Conservation (phyloP, 495 filamentous ascomycete genomes). For the Xeromyces bisporus region DNA sequence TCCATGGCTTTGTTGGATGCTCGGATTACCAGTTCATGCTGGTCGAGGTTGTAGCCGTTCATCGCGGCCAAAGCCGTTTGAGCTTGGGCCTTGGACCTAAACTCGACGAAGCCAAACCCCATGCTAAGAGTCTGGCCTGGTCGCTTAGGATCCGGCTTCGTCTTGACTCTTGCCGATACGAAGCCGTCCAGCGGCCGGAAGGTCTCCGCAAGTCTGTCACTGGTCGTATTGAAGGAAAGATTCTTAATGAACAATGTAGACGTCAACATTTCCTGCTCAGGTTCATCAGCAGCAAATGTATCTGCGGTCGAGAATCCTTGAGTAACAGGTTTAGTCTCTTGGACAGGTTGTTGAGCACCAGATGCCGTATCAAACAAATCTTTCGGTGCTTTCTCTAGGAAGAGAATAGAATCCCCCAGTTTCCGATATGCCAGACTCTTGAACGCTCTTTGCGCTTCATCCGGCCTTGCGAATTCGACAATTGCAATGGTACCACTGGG, state of each 20-base stretch:
- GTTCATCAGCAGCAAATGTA: constrained; percentile 35
- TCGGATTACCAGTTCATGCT: constrained; percentile 68
- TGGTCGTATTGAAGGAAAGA: constrained; percentile 80
- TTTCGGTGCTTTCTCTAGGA: constrained; percentile 84
- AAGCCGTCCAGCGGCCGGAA: constrained; percentile 78
- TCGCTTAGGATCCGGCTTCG: constrained; percentile 70
- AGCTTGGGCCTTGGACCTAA: constrained; percentile 58
- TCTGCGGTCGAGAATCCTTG: constrained; percentile 39
- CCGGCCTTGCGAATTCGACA: constrained; percentile 61
- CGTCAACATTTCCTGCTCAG: constrained; percentile 38
- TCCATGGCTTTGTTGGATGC: constrained; percentile 71
- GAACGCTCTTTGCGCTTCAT: constrained; percentile 70
- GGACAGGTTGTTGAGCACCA: constrained; percentile 10
- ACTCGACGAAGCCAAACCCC: constrained; percentile 93
- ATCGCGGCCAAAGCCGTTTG: constrained; percentile 63
- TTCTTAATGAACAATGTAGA: constrained; percentile 84
- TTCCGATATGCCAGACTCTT: constrained; percentile 68
- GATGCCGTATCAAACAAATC: constrained; percentile 45
- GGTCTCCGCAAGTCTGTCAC: constrained; percentile 46
- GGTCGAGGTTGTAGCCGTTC: constrained; percentile 72
- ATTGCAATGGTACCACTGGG: constrained; percentile 86
- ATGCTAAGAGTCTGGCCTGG: constrained; percentile 74
- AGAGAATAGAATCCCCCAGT: constrained; percentile 79
- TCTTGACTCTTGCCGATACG: constrained; percentile 67
- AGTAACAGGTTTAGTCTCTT: constrained; percentile 23